Base-by-base conservation (phyloP, 2,329 filamentous ascomycete species). In the Teratosphaeria gauchensis region DNA sequence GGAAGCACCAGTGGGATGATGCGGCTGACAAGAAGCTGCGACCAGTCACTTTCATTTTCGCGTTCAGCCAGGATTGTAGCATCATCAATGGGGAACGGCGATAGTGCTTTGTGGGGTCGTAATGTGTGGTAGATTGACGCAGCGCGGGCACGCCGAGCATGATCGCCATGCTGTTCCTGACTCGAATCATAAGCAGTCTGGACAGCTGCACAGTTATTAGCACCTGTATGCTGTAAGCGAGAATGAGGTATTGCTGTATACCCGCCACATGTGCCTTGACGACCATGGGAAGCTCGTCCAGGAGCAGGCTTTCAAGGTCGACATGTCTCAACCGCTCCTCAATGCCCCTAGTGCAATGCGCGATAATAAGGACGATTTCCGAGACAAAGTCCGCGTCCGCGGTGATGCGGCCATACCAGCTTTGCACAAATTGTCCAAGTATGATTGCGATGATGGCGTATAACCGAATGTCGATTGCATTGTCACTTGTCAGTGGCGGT, bases 331-430 rank as follows among this genome's bases (percentile, higher is more conserved):
- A 75, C 66, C 94, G 83, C 76, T 96, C 88, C 75, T 97, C 94
- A 59, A 99, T 75, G 7, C 86, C 90, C 59, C 90, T 82, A 48
- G 90, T 96, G 73, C 89, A 94, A 74, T 97, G 92, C 48, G 92
- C 94, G 68, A 97, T 89, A 64, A 96, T 86, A 69, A 90, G 89
- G 57, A 97, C 81, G 59, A 96, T 82, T 76, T 96, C 92, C 65
- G 88, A 86, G 61, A 94, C 86, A 70, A 99, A 95, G 12, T 84
- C 81, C 71, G 92, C 88, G 74, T 99, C 92, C 3, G 90, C 84
- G 1, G 92, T 96, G 72, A 99, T 94, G 73, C 87, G 92, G 64
- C 80, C 81, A 77, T 99, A 99, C 94, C 94, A 99, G 33, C 84
- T 85, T 72, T 94, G 87, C 42, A 99, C 88, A 72, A 91, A 96